Evolutionary conservation across 2,329 filamentous ascomycete species (phyloP), one percentile per base, ranked within the genome.

Genomic region (Xylariaceae sp.): DNA sequence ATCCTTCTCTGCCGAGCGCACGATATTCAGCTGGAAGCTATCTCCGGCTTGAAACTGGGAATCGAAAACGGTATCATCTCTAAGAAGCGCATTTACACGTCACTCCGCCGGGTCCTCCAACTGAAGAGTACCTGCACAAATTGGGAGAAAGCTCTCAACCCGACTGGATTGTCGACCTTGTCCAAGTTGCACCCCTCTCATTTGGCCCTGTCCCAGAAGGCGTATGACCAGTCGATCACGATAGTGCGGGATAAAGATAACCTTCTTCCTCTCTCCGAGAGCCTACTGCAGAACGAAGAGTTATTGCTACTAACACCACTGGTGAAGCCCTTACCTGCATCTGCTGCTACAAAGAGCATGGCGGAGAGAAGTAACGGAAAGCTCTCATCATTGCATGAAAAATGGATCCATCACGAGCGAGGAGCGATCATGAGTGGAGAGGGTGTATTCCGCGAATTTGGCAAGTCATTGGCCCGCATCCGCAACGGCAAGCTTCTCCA

Each of bases 171-270:
- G 53, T 82, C 82, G 53, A 82, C 91, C 5, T 80, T 97, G 44
- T 88, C 90, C 11, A 85, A 88, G 65, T 83, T 97, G 56, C 92
- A 96, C 68, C 88, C 90, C 3, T 84, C 86, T 9, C 93, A 97
- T 71, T 86, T 89, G 8, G 84, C 83, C 4, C 80, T 97, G 4
- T 96, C 93, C 0, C 89, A 86, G 0, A 88, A 84, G 70, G 92
- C 92, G 1, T 99, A 97, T 73, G 92, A 96, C 70, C 88, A 86
- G 65, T 97, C 93, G 1, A 96, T 97, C 61, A 94, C 92, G 0
- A 88, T 99, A 23, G 90, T 97, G 52, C 82, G 92, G 59, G 93
- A 99, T 72, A 93, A 91, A 72, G 89, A 93, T 62, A 86, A 89
- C 60, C 77, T 96, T 1, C 78, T 99, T 2, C 94, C 94, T 1